phyloP scores from a whole-genome alignment of 495 filamentous ascomycete genomes.

The Penicillium antarcticum region DNA sequence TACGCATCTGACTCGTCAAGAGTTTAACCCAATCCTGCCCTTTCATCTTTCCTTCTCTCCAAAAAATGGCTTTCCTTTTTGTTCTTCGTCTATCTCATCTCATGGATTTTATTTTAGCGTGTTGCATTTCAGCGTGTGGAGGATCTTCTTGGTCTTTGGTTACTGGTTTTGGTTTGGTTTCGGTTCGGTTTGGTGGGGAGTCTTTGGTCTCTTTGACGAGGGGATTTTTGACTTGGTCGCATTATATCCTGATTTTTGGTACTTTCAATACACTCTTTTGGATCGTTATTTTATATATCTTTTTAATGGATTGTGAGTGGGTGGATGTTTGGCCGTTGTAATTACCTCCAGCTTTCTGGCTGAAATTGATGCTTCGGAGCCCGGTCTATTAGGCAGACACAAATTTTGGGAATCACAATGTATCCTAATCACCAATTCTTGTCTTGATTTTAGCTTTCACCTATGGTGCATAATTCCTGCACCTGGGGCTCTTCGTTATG shows the following conservation, averaged over 20 bases:
- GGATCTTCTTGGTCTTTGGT: background rate
- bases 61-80: background rate
- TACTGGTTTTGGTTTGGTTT: background rate
- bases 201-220: background rate
- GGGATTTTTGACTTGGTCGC: background rate
- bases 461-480: too few species aligned
- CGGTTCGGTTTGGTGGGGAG: background rate
- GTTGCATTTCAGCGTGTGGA: constrained; percentile 10
- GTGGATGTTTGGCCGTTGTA: too few species aligned
- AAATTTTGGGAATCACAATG: too few species aligned
- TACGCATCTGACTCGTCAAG: background rate
- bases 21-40: background rate
- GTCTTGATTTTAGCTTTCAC: too few species aligned
- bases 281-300: background rate
- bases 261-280: background rate
- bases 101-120: constrained; percentile 3
- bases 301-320: background rate
- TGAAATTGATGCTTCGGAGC: too few species aligned
- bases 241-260: background rate
- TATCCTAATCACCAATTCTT: too few species aligned
- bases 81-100: background rate
- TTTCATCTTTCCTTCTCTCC: background rate
- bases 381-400: too few species aligned
- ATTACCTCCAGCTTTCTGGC: too few species aligned
- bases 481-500: too few species aligned